These are phyloP conservation scores for Geranium incanum DNA, from an alignment of 441 rosid species.

Conservation along the genomic window DNA sequence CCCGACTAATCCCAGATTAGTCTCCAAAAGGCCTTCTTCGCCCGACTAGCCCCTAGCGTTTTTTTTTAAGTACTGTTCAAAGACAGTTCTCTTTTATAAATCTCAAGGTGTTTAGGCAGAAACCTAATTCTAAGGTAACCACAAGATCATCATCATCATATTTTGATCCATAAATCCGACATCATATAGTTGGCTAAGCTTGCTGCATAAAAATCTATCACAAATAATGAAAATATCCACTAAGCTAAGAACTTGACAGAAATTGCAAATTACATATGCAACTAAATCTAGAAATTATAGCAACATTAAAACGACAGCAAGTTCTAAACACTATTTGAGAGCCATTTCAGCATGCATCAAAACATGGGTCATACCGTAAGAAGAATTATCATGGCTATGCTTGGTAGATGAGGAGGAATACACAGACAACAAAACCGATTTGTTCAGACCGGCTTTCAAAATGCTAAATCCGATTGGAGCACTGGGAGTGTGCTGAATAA, in stretches of 20 bases:
- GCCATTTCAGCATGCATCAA: conserved; percentile 14
- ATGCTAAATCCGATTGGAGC: conserved; percentile 94
- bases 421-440: conserved; percentile 94
- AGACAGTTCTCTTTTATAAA: conserved; percentile 4
- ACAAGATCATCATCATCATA: conserved; percentile 19
- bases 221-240: neutral
- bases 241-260: neutral
- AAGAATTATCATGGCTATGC: conserved; percentile 44
- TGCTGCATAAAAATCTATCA: neutral
- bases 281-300: conserved; percentile 15
- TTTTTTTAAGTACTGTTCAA: no score
- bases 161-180: conserved; percentile 15
- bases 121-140: conserved; percentile 12
- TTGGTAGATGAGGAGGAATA: conserved; percentile 58
- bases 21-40: no score
- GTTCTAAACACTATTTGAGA: conserved; percentile 6
- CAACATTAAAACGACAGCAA: conserved; percentile 2
- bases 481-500: conserved; percentile 82
- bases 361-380: conserved; percentile 61
- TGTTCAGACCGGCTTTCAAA: conserved; percentile 94
- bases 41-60: no score
- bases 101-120: conserved; percentile 7
- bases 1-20: no score
- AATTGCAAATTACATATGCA: conserved; percentile 5
- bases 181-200: neutral